Base-by-base conservation (phyloP, 768 basidiomycete species). In the Collybia sp. region DNA sequence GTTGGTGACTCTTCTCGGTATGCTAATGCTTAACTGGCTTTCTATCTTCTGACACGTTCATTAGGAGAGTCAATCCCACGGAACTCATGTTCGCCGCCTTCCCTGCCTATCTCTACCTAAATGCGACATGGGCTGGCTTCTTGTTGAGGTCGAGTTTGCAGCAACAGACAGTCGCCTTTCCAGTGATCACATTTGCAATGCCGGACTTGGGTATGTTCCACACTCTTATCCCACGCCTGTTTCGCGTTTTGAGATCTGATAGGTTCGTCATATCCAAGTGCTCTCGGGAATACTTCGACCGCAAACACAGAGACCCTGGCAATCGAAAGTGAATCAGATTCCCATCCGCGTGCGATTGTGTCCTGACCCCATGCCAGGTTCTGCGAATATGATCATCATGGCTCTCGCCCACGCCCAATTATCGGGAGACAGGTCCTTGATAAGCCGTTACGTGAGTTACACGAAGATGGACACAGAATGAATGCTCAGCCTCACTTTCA, bases 301-400 rank as follows among this genome's bases (percentile, higher is more conserved):
- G 77, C 75, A 6, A 55, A 58, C 5, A 79, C 79, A 49, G 76
- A 78, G 58, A 58, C 67, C 3, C 79, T 80, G 78, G 78, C 77
- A 11, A 72, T 80, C 5, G 75, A 77, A 69, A 71, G 73, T 69
- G 18, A 18, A 44, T 25, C 3, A 4, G 5, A 19, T 17, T 3
- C 19, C 4, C 13, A 3, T 12, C 36, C 3, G 2, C 40, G 19
- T 30, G 32, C 38, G 36, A 8, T 39, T 38, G 8, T 25, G 25
- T 16, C 44, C 39, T 25, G n/a, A 18, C 39, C 40, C 12, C n/a
- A 12, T 18, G 31, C 17, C 40, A 82, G 85, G 86, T 63, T 80
- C 80, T 47, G 85, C 82, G 12, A 85, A 87, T 56, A 84, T 85
- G 80, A 65, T 86, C 5, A 83, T 85, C 59, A 83, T 85, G 83